Evolutionary conservation across 768 basidiomycete genomes (phyloP).

Genomic region (Trametes punicea): DNA sequence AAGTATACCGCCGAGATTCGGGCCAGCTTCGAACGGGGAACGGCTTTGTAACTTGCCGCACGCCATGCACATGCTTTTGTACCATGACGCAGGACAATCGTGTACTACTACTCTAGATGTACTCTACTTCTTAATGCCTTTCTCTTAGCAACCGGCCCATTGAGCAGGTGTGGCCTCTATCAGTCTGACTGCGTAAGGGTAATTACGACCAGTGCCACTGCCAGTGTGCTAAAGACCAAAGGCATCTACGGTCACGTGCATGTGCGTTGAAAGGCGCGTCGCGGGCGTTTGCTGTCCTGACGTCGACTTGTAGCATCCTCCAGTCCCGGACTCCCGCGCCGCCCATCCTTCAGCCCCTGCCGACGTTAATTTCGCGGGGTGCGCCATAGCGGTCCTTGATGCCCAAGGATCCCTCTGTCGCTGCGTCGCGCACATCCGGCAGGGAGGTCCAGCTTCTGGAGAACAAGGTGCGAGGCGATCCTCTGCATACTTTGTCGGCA

Average conservation of each 20-base stretch:
- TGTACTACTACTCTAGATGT: conserved; percentile 8
- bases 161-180: too few species aligned
- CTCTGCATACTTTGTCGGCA: not conserved
- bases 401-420: not conserved
- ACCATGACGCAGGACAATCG: not conserved
- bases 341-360: not conserved
- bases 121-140: not conserved
- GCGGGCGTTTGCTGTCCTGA: not conserved
- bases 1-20: conserved; percentile 96
- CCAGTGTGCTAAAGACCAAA: too few species aligned
- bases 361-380: not conserved
- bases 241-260: conserved; percentile 12
- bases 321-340: too few species aligned
- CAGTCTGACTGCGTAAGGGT: not conserved
- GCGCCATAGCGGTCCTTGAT: not conserved
- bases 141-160: too few species aligned
- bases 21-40: conserved; percentile 96
- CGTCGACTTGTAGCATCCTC: not conserved
- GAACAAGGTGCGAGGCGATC: conserved; percentile 11
- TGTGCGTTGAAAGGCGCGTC: conserved; percentile 12
- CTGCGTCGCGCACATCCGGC: not conserved
- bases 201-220: not conserved
- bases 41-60: conserved; percentile 60
- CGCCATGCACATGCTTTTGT: not conserved
- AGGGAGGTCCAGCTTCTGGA: conserved; percentile 16